These are phyloP conservation scores for Colletotrichum tanaceti DNA, from an alignment of 2,329 filamentous ascomycete species.

Conservation along the genomic window DNA sequence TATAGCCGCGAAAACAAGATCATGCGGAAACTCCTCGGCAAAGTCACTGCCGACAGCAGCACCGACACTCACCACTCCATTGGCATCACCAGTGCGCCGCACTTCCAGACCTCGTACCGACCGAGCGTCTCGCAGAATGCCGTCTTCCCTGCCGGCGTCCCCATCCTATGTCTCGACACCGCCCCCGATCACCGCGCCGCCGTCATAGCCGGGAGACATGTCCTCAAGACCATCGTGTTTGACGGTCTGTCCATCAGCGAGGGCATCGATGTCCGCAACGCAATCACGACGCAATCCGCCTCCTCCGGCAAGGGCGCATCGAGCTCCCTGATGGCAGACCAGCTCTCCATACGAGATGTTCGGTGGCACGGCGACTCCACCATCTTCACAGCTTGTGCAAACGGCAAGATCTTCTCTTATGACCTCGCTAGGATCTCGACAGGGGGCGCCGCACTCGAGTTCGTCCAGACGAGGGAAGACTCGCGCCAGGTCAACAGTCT, in stretches of 20 bases:
- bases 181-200: constrained; percentile 67
- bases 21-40: constrained; percentile 71
- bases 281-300: constrained; percentile 63
- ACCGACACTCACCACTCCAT: constrained; percentile 56
- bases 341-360: constrained; percentile 72
- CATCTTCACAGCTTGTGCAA: constrained; percentile 72
- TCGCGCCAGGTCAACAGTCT: constrained; percentile 72
- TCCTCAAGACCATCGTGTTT: constrained; percentile 70
- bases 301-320: constrained; percentile 56
- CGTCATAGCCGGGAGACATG: constrained; percentile 68
- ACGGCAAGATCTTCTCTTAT: constrained; percentile 74
- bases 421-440: constrained; percentile 65
- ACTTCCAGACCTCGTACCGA: constrained; percentile 57
- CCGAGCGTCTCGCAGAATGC: constrained; percentile 67
- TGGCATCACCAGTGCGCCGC: constrained; percentile 59
- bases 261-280: constrained; percentile 67
- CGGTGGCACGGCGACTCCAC: constrained; percentile 67
- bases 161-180: constrained; percentile 68
- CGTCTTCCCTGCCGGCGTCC: constrained; percentile 61
- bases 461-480: constrained; percentile 70
- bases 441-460: constrained; percentile 61
- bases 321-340: constrained; percentile 57
- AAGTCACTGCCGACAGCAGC: constrained; percentile 60
- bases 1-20: constrained; percentile 67
- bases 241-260: constrained; percentile 66